Percentiles rank a stretch among this genome's conserved stretches.
Conservation (phyloP, 441 rosid genomes). For the Mallotus japonicus region DNA sequence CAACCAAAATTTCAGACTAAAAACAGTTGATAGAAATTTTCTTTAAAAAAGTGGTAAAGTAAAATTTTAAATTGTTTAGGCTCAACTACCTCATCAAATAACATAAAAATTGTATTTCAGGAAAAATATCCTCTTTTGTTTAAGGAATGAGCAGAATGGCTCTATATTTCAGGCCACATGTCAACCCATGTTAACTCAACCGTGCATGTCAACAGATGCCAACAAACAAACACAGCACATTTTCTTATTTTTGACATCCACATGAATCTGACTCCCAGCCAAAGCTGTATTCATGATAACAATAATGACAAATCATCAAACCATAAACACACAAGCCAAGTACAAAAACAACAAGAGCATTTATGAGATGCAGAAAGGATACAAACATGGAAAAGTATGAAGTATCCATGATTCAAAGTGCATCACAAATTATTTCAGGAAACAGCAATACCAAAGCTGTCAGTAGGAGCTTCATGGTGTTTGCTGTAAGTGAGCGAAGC, state of each 20-base stretch:
- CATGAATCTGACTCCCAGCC: not conserved
- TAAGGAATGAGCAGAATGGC: too few relatives aligned
- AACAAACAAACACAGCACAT: too few relatives aligned
- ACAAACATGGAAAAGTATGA: not conserved
- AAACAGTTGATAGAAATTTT: not conserved
- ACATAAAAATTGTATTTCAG: too few relatives aligned
- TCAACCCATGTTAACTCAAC: too few relatives aligned
- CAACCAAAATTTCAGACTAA: not conserved
- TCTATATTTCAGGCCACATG: too few relatives aligned
- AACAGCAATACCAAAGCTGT: constrained; percentile 34
- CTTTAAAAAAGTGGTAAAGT: not conserved
- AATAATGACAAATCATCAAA: not conserved
- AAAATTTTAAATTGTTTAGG: not conserved
- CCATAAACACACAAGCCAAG: not conserved
- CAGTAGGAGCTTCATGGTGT: constrained; percentile 32
- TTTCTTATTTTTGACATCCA: not conserved
- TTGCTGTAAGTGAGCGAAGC: constrained; percentile 47
- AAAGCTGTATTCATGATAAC: not conserved
- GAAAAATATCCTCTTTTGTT: too few relatives aligned
- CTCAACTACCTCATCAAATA: not conserved
- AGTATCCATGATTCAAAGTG: not conserved
- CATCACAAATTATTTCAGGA: not conserved
- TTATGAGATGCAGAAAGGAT: not conserved
- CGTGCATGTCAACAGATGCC: too few relatives aligned
- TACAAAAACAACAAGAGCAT: too few relatives aligned